Percentiles rank a stretch among this genome's conserved stretches.
Evolutionary conservation across 2,329 filamentous ascomycete genomes (phyloP).

Genomic region (Albifimbria verrucaria): DNA sequence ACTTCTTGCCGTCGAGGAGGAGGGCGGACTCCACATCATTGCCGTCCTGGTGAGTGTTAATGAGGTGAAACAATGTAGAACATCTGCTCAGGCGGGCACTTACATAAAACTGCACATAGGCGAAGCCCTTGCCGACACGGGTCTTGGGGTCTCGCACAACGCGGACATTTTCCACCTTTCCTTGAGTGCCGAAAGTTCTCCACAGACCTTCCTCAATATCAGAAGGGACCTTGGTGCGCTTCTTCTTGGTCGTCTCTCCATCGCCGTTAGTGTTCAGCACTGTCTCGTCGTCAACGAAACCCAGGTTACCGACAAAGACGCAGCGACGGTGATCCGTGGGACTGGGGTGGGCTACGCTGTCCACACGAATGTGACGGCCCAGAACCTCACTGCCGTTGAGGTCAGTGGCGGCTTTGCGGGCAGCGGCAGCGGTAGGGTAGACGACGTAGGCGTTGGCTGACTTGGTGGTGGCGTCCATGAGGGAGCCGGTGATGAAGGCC

Average conservation of each 20-base stretch:
- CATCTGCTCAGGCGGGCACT: slow-evolving; percentile 19
- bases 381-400: slow-evolving; percentile 85
- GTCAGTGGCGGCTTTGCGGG: slow-evolving; percentile 68
- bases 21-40: slow-evolving; percentile 91
- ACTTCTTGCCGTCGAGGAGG: slow-evolving; percentile 84
- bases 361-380: slow-evolving; percentile 83
- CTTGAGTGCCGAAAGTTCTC: slow-evolving; percentile 71
- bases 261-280: slow-evolving; percentile 62
- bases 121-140: slow-evolving; percentile 92
- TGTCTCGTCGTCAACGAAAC: slow-evolving; percentile 91
- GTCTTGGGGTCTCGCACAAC: slow-evolving; percentile 88
- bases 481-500: slow-evolving; percentile 84
- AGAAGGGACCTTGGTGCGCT: slow-evolving; percentile 69
- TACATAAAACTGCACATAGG: slow-evolving; percentile 91
- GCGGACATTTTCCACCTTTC: slow-evolving; percentile 87
- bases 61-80: slow-evolving; percentile 5
- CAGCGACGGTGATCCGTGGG: slow-evolving; percentile 82
- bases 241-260: slow-evolving; percentile 66
- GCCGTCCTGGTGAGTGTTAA: slow-evolving; percentile 53
- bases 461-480: slow-evolving; percentile 88
- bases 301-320: slow-evolving; percentile 93
- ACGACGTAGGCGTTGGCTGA: slow-evolving; percentile 94
- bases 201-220: slow-evolving; percentile 93
- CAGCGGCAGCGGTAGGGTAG: slow-evolving; percentile 72
- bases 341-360: slow-evolving; percentile 84